Evolutionary conservation across 1,139 yeast species (phyloP).

Genomic region (Yamadazyma blattariae): DNA sequence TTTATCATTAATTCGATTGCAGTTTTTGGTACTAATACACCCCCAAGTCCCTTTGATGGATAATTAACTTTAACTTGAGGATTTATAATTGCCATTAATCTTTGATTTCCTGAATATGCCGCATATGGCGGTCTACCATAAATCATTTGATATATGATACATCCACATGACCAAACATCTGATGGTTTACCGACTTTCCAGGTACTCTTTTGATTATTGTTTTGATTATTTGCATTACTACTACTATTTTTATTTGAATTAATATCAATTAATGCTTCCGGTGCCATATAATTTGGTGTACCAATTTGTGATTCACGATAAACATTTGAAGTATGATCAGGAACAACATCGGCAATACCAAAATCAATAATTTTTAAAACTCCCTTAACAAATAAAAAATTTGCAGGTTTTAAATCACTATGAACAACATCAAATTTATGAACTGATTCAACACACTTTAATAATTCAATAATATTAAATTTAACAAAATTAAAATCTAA

Average conservation of each 20-base stretch:
- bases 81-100: slow-evolving; percentile 82
- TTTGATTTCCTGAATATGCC: slow-evolving; percentile 70
- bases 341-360: slow-evolving; percentile 93
- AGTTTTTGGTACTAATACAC: slow-evolving; percentile 62
- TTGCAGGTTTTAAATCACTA: slow-evolving; percentile 94
- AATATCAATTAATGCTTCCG: slow-evolving; percentile 81
- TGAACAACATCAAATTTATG: slow-evolving; percentile 89
- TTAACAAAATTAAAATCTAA: slow-evolving; percentile 78
- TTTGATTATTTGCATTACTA: slow-evolving; percentile 20
- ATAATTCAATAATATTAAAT: slow-evolving; percentile 76
- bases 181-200: slow-evolving; percentile 96
- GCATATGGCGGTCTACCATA: slow-evolving; percentile 94
- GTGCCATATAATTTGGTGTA: slow-evolving; percentile 98
- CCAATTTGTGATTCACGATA: slow-evolving; percentile 92
- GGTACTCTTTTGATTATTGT: slow-evolving; percentile 20
- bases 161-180: slow-evolving; percentile 98
- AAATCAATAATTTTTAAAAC: slow-evolving; percentile 86
- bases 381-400: slow-evolving; percentile 85
- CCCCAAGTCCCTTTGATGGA: slow-evolving; percentile 62
- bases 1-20: slow-evolving; percentile 70
- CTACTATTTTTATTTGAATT: slow-evolving; percentile 23
- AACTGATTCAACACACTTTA: slow-evolving; percentile 83
- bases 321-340: slow-evolving; percentile 87
- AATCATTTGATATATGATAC: slow-evolving; percentile 92
- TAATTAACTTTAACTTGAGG: slow-evolving; percentile 77